These are phyloP conservation scores for Pichia sp. DNA, from an alignment of 1,139 yeast species.

Conservation along the genomic window DNA sequence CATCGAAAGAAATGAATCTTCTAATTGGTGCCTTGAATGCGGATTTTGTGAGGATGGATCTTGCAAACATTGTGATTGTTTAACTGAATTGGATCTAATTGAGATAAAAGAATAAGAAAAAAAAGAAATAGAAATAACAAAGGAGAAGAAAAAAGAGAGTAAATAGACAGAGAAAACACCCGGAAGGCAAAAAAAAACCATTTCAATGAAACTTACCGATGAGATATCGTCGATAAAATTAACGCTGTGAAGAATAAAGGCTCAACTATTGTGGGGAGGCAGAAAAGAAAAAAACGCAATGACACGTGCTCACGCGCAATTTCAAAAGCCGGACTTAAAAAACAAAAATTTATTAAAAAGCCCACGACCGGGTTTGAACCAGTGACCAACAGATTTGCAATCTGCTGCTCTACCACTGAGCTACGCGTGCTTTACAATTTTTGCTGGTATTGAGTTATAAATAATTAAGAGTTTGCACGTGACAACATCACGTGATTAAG, in stretches of 20 bases:
- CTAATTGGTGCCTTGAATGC: constrained; percentile 27
- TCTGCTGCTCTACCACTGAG: constrained; percentile 93
- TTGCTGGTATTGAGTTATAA: no score
- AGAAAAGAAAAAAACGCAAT: neutral
- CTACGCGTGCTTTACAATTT: constrained; percentile 37
- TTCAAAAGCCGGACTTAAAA: neutral
- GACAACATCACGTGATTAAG: no score
- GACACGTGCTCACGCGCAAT: constrained; percentile 10
- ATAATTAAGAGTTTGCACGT: no score
- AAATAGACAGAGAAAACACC: neutral
- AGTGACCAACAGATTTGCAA: constrained; percentile 88
- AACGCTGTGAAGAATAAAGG: no score
- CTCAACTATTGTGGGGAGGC: neutral
- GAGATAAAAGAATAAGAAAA: neutral
- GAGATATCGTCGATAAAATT: neutral
- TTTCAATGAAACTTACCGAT: neutral
- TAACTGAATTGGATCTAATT: neutral
- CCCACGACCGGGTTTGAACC: constrained; percentile 82
- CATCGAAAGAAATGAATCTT: constrained; percentile 46
- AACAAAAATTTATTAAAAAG: constrained; percentile 36
- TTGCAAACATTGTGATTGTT: constrained; percentile 26
- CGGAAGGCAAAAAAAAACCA: neutral
- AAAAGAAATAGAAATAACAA: neutral
- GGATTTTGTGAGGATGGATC: constrained; percentile 24
- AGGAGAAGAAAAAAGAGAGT: neutral